Conservation (phyloP, 768 basidiomycete species). For the Mrakia hoshinonis region DNA sequence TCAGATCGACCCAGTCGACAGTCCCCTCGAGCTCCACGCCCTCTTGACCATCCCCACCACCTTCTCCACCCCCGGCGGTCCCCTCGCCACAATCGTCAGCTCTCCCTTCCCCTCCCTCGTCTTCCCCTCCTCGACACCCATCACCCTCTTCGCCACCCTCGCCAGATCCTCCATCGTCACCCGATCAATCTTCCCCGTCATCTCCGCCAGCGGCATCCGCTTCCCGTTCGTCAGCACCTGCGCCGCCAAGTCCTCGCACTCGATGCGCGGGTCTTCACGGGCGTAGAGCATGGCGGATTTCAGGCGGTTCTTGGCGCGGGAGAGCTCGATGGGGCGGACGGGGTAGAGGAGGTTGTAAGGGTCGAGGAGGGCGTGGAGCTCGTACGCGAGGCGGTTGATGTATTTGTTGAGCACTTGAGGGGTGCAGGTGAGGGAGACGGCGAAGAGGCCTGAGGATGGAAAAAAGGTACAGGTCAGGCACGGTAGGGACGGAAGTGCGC, state of each 20-base stretch:
- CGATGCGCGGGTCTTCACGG: slow-evolving; percentile 23
- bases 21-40: slow-evolving; percentile 25
- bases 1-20: slow-evolving; percentile 23
- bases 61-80: slow-evolving; percentile 11
- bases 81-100: slow-evolving; percentile 27
- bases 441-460: slow-evolving; percentile 18
- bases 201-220: slow-evolving; percentile 24
- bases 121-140: slow-evolving; percentile 16
- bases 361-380: slow-evolving; percentile 22
- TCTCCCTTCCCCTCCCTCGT: slow-evolving; percentile 14
- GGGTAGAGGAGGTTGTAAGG: slow-evolving; percentile 24
- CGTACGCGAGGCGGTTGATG: slow-evolving; percentile 25
- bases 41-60: slow-evolving; percentile 19
- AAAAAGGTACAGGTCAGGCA: not conserved
- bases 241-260: slow-evolving; percentile 22
- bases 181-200: slow-evolving; percentile 21
- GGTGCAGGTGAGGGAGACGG: slow-evolving; percentile 27
- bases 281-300: slow-evolving; percentile 27
- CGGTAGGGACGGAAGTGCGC: not conserved
- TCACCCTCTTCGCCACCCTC: slow-evolving; percentile 25
- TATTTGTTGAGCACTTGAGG: slow-evolving; percentile 20
- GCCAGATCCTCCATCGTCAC: slow-evolving; percentile 28
- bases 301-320: slow-evolving; percentile 26
- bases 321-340: slow-evolving; percentile 25
- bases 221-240: slow-evolving; percentile 24